Evolutionary conservation across 306 rosid genomes (phyloP), one percentile per base, ranked within the genome.

Genomic region (Bauhinia variegata): DNA sequence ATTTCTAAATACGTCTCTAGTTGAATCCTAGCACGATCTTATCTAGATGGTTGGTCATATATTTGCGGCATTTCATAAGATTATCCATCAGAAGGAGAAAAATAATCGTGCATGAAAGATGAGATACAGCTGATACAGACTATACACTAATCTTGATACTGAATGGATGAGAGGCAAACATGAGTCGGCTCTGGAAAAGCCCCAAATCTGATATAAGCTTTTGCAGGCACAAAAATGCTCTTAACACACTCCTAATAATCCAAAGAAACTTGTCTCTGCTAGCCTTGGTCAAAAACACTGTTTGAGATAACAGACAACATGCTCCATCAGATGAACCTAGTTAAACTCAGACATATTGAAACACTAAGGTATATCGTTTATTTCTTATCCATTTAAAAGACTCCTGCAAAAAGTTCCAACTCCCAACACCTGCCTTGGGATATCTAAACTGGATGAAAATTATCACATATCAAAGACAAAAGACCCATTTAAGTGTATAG

Each of bases 241-340:
- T 9, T 36, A 36, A 36, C 0, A 23, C 2, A 23, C 28, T 23
- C 28, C 28, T 23, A 23, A 23, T 1, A 23, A 23, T 23, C 28
- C 28, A 23, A 23, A 23, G 28, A 23, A 42, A 42, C 13, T 33
- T 16, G 1, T 50, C 54, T 23, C 28, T 2, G 2, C 28, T 23
- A 23, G 1, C 23, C 23, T 55, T n/a, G 23, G 42, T 55, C 42
- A n/a, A 2, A 55, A 2, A 10, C 5, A 8, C 17, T 15, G 63
- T 18, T 15, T 14, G 32, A 36, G 15, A 34, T 17, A 57, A 16
- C 31, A 57, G 2, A 57, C 11, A 42, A 18, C 36, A 23, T 23
- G 28, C 17, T 63, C 68, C 39, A 32, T 23, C 8, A 11, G 46
- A 64, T 42, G 15, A 54, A 54, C 54, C 43, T 10, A 15, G 44